Evolutionary conservation across 2,329 filamentous ascomycete genomes (phyloP), one percentile per base, ranked within the genome.

Genomic region (Cyclaneusma minus): DNA sequence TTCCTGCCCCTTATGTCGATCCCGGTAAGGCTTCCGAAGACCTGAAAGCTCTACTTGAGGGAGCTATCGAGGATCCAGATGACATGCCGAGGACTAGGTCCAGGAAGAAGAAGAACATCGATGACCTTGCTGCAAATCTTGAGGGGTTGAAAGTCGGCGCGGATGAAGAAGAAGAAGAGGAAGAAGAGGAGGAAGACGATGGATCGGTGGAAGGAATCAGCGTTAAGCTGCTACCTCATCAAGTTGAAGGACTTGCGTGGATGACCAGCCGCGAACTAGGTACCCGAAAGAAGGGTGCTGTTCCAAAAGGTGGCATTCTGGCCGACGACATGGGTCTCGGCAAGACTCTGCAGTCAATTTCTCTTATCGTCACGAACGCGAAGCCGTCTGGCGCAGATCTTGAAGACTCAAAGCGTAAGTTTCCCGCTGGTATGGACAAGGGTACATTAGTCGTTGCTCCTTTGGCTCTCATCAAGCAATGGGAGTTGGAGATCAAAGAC

Each of bases 271-370:
- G 91, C 42, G 89, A 98, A 53, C 73, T 83, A 7, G 85, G 87
- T 3, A 72, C 73, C 11, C 72, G 80, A 33, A 93, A 89, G 55
- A 78, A 76, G 40, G 81, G 80, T 32, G 68, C 56, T 31, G 64
- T 87, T 6, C 84, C 87, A 16, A 89, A 91, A 41, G 89, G 89
- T 18, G 89, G 89, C 11, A 92, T 98, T 35, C 64, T 98, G 18
- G 89, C 89, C 11, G 89, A 98, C 43, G 89, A 98, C 47, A 91
- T 95, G 87, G 87, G 87, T 38, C 60, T 95, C 9, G 89, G 89
- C 31, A 98, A 98, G 60, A 98, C 89, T 1, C 67, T 98, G 9
- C 89, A 98, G 53, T 83, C 85, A 1, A 80, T 98, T 30, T 75
- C 87, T 2, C 62, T 95, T 16, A 78, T 98, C 21, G 62, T 98